These are phyloP conservation scores for Blastobotrys muscicola DNA, from an alignment of 805 yeast species.

Conservation along the genomic window DNA sequence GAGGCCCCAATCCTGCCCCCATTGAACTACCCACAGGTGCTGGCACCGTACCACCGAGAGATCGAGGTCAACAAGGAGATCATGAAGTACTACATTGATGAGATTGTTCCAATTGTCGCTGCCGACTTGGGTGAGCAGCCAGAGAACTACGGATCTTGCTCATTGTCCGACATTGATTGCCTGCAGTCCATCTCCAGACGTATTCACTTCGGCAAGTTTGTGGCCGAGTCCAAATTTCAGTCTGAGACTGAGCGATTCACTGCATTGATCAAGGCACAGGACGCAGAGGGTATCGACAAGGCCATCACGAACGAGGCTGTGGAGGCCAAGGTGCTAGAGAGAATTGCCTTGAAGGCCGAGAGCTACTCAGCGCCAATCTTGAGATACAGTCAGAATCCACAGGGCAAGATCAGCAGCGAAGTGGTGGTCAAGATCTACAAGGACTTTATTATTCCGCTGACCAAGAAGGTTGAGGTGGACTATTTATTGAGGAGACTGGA, in stretches of 20 bases:
- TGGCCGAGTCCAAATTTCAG: slow-evolving; percentile 88
- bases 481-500: slow-evolving; percentile 78
- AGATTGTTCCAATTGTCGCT: slow-evolving; percentile 69
- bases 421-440: slow-evolving; percentile 74
- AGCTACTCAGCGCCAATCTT: slow-evolving; percentile 87
- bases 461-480: slow-evolving; percentile 92
- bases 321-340: slow-evolving; percentile 69
- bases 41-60: slow-evolving; percentile 66
- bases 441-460: slow-evolving; percentile 84
- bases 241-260: slow-evolving; percentile 55
- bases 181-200: slow-evolving; percentile 84
- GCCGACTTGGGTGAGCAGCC: slow-evolving; percentile 45
- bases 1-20: slow-evolving; percentile 71
- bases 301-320: slow-evolving; percentile 84
- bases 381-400: slow-evolving; percentile 52
- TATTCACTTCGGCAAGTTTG: slow-evolving; percentile 95
- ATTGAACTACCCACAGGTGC: slow-evolving; percentile 64
- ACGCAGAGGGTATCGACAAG: slow-evolving; percentile 61
- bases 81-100: slow-evolving; percentile 52
- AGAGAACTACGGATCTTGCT: slow-evolving; percentile 83
- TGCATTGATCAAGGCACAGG: slow-evolving; percentile 53
- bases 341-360: slow-evolving; percentile 72
- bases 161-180: slow-evolving; percentile 74
- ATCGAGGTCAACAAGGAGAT: slow-evolving; percentile 69
- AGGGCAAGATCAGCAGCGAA: slow-evolving; percentile 73